These are phyloP conservation scores for Wickerhamiella azyma DNA, from an alignment of 805 yeast genomes.

Conservation along the genomic window DNA sequence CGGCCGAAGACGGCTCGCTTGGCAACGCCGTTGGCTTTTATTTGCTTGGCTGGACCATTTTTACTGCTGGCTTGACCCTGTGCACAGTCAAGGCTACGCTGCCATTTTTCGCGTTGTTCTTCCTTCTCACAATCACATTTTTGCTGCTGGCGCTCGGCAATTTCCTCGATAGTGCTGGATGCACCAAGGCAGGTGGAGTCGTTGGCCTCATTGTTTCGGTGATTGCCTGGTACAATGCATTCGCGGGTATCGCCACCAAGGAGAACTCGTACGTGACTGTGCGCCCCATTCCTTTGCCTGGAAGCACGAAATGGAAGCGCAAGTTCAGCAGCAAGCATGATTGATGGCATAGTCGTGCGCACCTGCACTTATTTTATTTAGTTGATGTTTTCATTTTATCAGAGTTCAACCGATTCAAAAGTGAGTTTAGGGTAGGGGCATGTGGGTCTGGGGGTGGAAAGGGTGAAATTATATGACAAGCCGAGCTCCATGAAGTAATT, in stretches of 20 bases:
- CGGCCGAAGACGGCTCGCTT: constrained; percentile 23
- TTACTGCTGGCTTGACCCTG: constrained; percentile 40
- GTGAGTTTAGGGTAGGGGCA: too few species aligned
- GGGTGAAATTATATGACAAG: too few species aligned
- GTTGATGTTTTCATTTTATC: not conserved
- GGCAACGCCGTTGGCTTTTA: constrained; percentile 44
- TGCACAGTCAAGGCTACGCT: constrained; percentile 53
- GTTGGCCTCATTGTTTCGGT: constrained; percentile 44
- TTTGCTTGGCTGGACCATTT: constrained; percentile 48
- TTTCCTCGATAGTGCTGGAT: constrained; percentile 15
- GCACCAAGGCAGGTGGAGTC: constrained; percentile 48
- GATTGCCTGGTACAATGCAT: constrained; percentile 53
- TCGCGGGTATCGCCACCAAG: constrained; percentile 45
- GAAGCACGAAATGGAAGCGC: constrained; percentile 14
- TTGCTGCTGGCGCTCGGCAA: constrained; percentile 40
- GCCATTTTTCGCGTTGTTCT: constrained; percentile 45
- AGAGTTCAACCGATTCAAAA: too few species aligned
- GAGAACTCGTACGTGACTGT: constrained; percentile 46
- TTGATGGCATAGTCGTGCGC: too few species aligned
- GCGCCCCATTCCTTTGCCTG: constrained; percentile 38
- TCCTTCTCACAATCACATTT: constrained; percentile 41
- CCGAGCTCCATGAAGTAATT: too few species aligned
- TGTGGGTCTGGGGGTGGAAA: too few species aligned
- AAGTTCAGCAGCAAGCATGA: not conserved
- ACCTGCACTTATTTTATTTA: not conserved